Conservation (phyloP, 257 asterid genomes). For the Solanum microdontum region DNA sequence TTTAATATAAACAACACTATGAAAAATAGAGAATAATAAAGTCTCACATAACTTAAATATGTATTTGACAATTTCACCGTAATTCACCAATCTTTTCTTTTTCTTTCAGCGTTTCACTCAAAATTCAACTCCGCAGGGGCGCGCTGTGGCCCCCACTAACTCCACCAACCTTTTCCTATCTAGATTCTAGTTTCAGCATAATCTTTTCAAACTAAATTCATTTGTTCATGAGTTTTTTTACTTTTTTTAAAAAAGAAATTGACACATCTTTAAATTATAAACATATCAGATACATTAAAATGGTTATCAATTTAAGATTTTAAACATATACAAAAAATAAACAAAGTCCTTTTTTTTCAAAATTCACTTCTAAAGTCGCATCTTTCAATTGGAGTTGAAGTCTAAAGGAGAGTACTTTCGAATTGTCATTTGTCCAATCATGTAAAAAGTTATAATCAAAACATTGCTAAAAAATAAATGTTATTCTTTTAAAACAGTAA, state of each 20-base stretch:
- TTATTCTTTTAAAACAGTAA: neutral
- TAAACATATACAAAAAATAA: no score
- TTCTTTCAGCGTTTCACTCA: neutral
- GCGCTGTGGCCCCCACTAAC: neutral
- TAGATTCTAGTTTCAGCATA: neutral
- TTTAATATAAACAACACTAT: no score
- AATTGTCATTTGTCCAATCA: no score
- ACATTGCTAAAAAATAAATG: no score
- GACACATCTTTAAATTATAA: no score
- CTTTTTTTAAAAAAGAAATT: no score
- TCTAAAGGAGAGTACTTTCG: neutral
- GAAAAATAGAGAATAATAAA: neutral
- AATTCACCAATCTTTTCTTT: neutral
- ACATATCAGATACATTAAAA: neutral
- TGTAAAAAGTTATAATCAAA: no score
- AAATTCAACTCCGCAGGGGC: neutral
- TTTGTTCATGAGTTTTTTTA: no score
- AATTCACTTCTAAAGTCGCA: neutral
- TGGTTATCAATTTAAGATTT: no score
- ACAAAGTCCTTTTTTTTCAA: no score
- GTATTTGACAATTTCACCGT: neutral
- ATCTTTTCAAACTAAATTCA: neutral
- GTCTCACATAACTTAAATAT: no score
- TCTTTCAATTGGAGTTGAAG: no score
- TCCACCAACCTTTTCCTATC: neutral